These are phyloP conservation scores for Emergomyces africanus DNA, from an alignment of 2,329 filamentous ascomycete species.

Conservation along the genomic window DNA sequence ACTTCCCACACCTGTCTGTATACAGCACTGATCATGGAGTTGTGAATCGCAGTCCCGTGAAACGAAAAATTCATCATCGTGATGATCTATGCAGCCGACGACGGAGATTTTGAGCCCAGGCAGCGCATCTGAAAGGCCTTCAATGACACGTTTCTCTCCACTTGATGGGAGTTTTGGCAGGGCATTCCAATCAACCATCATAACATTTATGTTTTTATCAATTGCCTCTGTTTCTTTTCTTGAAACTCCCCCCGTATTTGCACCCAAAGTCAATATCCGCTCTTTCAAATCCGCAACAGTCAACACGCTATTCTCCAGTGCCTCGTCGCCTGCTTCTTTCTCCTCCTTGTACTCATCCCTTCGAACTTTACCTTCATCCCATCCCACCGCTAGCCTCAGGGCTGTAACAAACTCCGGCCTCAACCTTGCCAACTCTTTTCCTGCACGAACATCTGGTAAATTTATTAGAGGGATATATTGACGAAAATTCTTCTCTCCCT, in stretches of 20 bases:
- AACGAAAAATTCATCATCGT: conserved; percentile 45
- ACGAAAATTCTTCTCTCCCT: conserved; percentile 6
- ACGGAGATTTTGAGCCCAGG: conserved; percentile 25
- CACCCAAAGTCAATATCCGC: conserved; percentile 6
- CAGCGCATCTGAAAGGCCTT: conserved; percentile 30
- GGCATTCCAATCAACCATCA: conserved; percentile 35
- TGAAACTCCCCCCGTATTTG: not conserved
- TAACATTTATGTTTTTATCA: conserved; percentile 13
- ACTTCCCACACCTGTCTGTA: conserved; percentile 43
- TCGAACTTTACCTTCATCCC: conserved; percentile 1
- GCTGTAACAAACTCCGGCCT: conserved; percentile 48
- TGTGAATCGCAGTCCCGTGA: conserved; percentile 21
- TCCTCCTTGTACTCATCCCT: not conserved
- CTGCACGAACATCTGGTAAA: conserved; percentile 34
- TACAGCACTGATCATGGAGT: conserved; percentile 35
- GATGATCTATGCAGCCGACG: conserved; percentile 48
- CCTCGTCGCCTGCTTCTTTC: conserved; percentile 13
- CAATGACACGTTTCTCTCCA: conserved; percentile 33
- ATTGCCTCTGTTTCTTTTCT: not conserved
- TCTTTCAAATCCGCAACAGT: conserved; percentile 29
- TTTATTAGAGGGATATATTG: conserved; percentile 47
- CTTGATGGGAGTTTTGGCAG: conserved; percentile 16
- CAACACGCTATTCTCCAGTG: conserved; percentile 24
- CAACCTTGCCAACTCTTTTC: conserved; percentile 38
- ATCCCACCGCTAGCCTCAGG: conserved; percentile 35